Conservation (phyloP, 805 yeast genomes). For the Wickerhamiella occidentalis region DNA sequence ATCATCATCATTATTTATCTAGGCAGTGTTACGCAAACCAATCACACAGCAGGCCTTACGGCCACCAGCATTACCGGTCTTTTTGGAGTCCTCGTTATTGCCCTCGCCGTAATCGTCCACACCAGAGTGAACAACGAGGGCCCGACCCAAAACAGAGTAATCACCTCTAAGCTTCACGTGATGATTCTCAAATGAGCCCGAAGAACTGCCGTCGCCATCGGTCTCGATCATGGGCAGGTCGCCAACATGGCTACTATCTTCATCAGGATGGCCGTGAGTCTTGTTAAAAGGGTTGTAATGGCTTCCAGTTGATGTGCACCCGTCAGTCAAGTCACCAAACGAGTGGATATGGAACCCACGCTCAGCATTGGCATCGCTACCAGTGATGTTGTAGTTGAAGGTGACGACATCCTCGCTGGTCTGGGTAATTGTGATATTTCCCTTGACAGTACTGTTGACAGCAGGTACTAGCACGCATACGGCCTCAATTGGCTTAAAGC, state of each 20-base stretch:
- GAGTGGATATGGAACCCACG: slow-evolving; percentile 11
- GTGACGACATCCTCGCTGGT: slow-evolving; percentile 1
- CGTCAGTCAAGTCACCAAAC: slow-evolving; percentile 37
- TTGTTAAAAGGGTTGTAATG: slow-evolving; percentile 87
- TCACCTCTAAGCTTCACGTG: slow-evolving; percentile 61
- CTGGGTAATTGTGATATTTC: slow-evolving; percentile 1
- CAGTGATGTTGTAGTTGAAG: slow-evolving; percentile 27
- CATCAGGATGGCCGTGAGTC: slow-evolving; percentile 26
- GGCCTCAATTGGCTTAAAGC: slow-evolving; percentile 8
- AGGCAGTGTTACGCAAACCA: neutral
- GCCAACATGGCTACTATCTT: slow-evolving; percentile 52
- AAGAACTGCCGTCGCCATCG: slow-evolving; percentile 64
- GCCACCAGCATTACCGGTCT: slow-evolving; percentile 90
- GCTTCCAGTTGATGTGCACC: slow-evolving; percentile 86
- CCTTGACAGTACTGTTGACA: slow-evolving; percentile 2
- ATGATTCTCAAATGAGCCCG: slow-evolving; percentile 58
- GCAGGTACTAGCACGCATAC: slow-evolving; percentile 5
- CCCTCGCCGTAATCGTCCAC: slow-evolving; percentile 86
- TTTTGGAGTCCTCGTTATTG: slow-evolving; percentile 73
- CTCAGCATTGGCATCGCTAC: slow-evolving; percentile 8
- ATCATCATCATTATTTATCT: neutral
- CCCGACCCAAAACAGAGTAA: slow-evolving; percentile 69
- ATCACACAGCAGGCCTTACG: slow-evolving; percentile 88
- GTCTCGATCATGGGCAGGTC: slow-evolving; percentile 75
- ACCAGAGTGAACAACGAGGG: slow-evolving; percentile 82